Evolutionary conservation across 2,329 filamentous ascomycete species (phyloP).

Genomic region (Metarhizium humberi): DNA sequence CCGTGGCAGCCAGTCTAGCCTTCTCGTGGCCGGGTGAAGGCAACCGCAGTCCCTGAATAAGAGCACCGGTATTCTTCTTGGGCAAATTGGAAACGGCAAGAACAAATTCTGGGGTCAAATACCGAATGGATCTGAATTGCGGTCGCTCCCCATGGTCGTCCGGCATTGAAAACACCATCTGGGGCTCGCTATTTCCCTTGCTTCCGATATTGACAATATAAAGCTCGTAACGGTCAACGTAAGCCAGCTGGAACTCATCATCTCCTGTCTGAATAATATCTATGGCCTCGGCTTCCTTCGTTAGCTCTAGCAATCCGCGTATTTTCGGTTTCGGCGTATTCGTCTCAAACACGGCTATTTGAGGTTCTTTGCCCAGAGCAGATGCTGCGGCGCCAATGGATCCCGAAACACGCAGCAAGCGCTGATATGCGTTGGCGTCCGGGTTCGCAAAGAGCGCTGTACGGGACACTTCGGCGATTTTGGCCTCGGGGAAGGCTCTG

Average conservation of each 20-base stretch:
- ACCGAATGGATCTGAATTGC: slow-evolving; percentile 49
- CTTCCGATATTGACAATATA: slow-evolving; percentile 52
- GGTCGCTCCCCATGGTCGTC: slow-evolving; percentile 37
- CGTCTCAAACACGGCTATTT: slow-evolving; percentile 70
- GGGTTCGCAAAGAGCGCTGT: slow-evolving; percentile 41
- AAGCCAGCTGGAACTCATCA: slow-evolving; percentile 62
- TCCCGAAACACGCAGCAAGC: slow-evolving; percentile 46
- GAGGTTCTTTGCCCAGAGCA: slow-evolving; percentile 62
- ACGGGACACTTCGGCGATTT: slow-evolving; percentile 43
- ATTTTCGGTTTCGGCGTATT: slow-evolving; percentile 37
- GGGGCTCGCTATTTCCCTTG: slow-evolving; percentile 37
- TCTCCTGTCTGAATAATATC: slow-evolving; percentile 55
- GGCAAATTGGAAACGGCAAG: slow-evolving; percentile 50
- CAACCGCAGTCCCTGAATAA: slow-evolving; percentile 48
- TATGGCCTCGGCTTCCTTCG: slow-evolving; percentile 55
- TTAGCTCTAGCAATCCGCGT: slow-evolving; percentile 40
- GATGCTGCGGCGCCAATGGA: slow-evolving; percentile 73
- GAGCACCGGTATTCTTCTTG: slow-evolving; percentile 41
- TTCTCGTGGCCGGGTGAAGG: slow-evolving; percentile 27
- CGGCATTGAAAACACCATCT: slow-evolving; percentile 47
- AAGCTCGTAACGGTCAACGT: slow-evolving; percentile 69
- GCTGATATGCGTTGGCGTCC: slow-evolving; percentile 47
- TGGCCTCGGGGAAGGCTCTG: slow-evolving; percentile 16
- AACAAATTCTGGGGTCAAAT: slow-evolving; percentile 47
- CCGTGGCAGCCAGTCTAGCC: slow-evolving; percentile 41